Evolutionary conservation across 2,329 filamentous ascomycete species (phyloP), one percentile per base, ranked within the genome.

Genomic region (Celoporthe dispersa): DNA sequence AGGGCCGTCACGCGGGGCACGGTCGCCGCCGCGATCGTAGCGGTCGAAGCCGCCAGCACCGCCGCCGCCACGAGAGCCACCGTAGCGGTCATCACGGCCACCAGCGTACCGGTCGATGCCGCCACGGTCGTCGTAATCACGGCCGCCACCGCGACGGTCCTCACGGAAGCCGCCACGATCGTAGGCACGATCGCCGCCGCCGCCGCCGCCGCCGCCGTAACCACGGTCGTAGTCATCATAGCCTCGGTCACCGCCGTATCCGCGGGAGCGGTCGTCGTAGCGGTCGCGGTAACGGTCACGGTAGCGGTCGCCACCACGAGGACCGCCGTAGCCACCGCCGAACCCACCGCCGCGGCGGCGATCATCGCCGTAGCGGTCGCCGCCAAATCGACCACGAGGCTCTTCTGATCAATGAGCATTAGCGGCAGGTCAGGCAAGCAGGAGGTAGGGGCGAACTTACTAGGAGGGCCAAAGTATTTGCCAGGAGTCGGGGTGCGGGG

Each of bases 401-500:
- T 88, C 86, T 78, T 87, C 84, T 82, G 82, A 75, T 79, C 73
- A 60, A 61, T 70, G 51, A 68, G 68, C 63, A 68, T 44, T 33
- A 35, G 57, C 55, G 35, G 31, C 19, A 53, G 25, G 67, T 44
- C 73, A 77, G 80, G 70, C 78, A 79, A 69, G 82, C 81, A 71
- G 82, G 80, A 11, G 6, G 57, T 9, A 4, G 31, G 44, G 41
- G 28, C 16, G 5, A 73, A 84, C 92, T 85, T 85, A 96, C 94
- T 99, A 74, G 96, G 96, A 73, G 96, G 96, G 66, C 96, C 96
- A 79, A 98, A 98, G 88, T 99, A 99, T 85, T 98, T 98, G 84
- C 96, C 96, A 64, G 96, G 96, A 69, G 96, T 99, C 48, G 96
- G 96, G 70, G 95, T 98, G 78, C 96, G 93, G 77, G 96, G 96